Conservation (phyloP, 2,329 filamentous ascomycete genomes). For the Daldinia sp. region DNA sequence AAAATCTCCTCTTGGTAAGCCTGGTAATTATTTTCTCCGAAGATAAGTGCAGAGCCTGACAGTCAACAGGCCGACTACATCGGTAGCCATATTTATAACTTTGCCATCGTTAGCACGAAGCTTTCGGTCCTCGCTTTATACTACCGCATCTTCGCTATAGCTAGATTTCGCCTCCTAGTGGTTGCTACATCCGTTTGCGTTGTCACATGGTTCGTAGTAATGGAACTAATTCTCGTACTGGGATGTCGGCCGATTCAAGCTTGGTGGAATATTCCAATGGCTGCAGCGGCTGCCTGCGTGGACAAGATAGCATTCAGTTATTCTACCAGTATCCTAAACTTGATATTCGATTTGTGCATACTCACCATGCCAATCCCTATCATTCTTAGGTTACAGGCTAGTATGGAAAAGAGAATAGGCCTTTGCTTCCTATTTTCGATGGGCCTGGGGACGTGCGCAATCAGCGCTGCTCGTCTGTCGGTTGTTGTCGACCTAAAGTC, state of each 20-base stretch:
- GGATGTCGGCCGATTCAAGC: slow-evolving; percentile 47
- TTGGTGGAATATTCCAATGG: slow-evolving; percentile 41
- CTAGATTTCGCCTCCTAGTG: slow-evolving; percentile 37
- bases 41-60: slow-evolving; percentile 13
- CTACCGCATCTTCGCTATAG: slow-evolving; percentile 44
- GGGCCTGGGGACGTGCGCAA: slow-evolving; percentile 45
- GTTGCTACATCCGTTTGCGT: slow-evolving; percentile 39
- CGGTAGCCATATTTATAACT: slow-evolving; percentile 48
- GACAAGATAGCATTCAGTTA: slow-evolving; percentile 47
- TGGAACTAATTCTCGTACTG: slow-evolving; percentile 46
- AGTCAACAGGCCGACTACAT: slow-evolving; percentile 47
- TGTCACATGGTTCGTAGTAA: slow-evolving; percentile 43
- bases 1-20: slow-evolving; percentile 44
- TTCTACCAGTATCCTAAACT: slow-evolving; percentile 47
- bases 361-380: slow-evolving; percentile 48
- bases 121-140: slow-evolving; percentile 49
- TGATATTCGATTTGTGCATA: slow-evolving; percentile 48
- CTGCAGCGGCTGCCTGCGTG: slow-evolving; percentile 40
- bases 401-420: slow-evolving; percentile 39
- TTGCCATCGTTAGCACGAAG: slow-evolving; percentile 48
- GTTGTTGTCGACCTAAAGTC: slow-evolving; percentile 45
- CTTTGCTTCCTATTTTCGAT: slow-evolving; percentile 47
- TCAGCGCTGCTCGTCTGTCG: slow-evolving; percentile 46
- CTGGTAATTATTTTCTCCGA: not conserved
- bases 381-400: slow-evolving; percentile 42